Conservation (phyloP, 345 rosid species). For the Gossypium thurberi region DNA sequence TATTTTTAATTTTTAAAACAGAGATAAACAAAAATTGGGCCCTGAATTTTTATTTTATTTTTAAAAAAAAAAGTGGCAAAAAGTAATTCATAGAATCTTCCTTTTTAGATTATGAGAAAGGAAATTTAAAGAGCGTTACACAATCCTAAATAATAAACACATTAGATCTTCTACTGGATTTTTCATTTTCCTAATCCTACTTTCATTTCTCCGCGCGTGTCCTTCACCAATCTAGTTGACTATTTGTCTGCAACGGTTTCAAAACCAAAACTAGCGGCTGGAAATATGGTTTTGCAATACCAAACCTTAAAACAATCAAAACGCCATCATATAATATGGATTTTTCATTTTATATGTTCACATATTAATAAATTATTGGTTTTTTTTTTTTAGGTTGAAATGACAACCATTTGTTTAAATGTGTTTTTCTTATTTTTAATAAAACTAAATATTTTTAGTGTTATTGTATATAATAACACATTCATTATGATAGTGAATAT, state of each 20-base stretch:
- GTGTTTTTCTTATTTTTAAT: too few relatives aligned
- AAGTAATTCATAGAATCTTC: conserved; percentile 26
- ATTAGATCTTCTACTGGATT: neutral
- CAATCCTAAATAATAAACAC: neutral
- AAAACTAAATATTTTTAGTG: too few relatives aligned
- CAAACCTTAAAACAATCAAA: too few relatives aligned
- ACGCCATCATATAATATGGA: too few relatives aligned
- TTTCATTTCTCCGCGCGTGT: neutral
- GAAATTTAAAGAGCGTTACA: conserved; percentile 12
- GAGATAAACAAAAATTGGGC: neutral
- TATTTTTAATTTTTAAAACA: too few relatives aligned
- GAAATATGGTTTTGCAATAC: neutral
- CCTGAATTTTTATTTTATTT: neutral
- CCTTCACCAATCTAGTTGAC: neutral
- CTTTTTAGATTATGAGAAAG: conserved; percentile 26
- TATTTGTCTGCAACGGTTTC: neutral
- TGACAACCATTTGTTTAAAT: too few relatives aligned
- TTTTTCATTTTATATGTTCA: too few relatives aligned
- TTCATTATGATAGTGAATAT: too few relatives aligned
- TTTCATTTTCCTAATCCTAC: neutral
- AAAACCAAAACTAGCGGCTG: neutral
- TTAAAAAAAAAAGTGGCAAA: neutral
- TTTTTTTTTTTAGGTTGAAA: too few relatives aligned
- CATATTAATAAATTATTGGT: too few relatives aligned
- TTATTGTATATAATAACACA: too few relatives aligned